Percentiles rank a stretch among this genome's conserved stretches.
Evolutionary conservation across 306 rosid genomes (phyloP).

Genomic region (Gynostemma pentaphyllum): DNA sequence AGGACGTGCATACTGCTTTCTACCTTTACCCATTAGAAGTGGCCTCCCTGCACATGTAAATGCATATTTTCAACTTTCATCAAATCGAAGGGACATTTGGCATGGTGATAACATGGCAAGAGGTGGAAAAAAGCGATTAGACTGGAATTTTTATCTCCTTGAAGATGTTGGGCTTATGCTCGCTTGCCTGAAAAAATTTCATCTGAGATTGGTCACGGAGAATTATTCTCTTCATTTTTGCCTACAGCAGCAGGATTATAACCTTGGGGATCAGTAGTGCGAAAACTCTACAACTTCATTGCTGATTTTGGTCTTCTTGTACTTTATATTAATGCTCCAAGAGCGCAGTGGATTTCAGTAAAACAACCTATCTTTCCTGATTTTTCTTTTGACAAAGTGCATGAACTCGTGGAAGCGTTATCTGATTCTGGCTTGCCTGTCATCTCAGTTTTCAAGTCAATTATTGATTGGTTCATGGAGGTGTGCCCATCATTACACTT

Average conservation of each 20-base stretch:
- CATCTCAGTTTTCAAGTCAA: conserved; percentile 44
- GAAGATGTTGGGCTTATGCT: conserved; percentile 86
- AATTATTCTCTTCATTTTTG: conserved; percentile 89
- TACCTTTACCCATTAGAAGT: conserved; percentile 79
- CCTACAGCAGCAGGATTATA: conserved; percentile 58
- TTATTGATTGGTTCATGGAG: conserved; percentile 73
- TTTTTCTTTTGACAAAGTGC: conserved; percentile 57
- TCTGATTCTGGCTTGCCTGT: conserved; percentile 78
- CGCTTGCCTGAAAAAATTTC: conserved; percentile 82
- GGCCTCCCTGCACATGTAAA: conserved; percentile 91
- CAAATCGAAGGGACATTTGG: conserved; percentile 99
- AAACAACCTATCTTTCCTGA: conserved; percentile 92
- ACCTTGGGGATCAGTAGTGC: conserved; percentile 82
- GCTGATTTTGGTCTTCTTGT: conserved; percentile 64
- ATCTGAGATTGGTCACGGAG: conserved; percentile 68
- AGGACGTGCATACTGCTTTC: conserved; percentile 94
- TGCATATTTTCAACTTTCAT: conserved; percentile 92
- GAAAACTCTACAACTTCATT: conserved; percentile 57
- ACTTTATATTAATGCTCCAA: conserved; percentile 76
- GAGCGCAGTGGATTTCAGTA: conserved; percentile 90
- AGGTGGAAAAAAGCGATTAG: conserved; percentile 93
- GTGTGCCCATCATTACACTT: conserved; percentile 78
- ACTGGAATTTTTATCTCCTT: conserved; percentile 91
- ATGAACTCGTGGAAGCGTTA: conserved; percentile 56
- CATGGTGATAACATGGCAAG: conserved; percentile 96